Evolutionary conservation across 306 rosid species (phyloP).

Genomic region (Echinosophora koreensis): DNA sequence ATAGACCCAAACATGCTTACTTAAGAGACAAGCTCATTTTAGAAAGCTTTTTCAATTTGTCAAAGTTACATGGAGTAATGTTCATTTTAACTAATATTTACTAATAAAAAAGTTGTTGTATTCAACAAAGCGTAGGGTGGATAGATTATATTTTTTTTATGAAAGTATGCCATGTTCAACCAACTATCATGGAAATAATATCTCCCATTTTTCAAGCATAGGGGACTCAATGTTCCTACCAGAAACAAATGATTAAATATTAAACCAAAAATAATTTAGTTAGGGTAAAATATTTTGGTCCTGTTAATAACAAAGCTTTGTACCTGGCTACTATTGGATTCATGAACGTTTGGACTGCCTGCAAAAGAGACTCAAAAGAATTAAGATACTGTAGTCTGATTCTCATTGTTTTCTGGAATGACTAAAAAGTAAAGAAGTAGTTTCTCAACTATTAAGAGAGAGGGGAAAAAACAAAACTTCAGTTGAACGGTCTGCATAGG

Average conservation of each 20-base stretch:
- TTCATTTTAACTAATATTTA: constrained; percentile 38
- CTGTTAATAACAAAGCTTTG: constrained; percentile 45
- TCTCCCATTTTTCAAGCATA: constrained; percentile 46
- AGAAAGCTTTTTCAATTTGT: not conserved
- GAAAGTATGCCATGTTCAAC: constrained; percentile 39
- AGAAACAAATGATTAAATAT: constrained; percentile 38
- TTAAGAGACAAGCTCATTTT: too few species aligned
- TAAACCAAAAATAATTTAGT: constrained; percentile 34
- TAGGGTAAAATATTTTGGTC: constrained; percentile 22
- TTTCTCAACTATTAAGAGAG: not conserved
- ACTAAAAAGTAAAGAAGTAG: constrained; percentile 14
- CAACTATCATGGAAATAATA: constrained; percentile 35
- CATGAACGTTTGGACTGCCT: constrained; percentile 64
- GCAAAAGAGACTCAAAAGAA: constrained; percentile 42
- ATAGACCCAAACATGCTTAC: not conserved
- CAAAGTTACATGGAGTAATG: not conserved
- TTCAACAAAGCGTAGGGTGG: constrained; percentile 24
- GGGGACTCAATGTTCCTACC: constrained; percentile 40
- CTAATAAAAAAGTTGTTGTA: constrained; percentile 17
- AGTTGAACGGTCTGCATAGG: constrained; percentile 1
- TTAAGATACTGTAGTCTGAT: not conserved
- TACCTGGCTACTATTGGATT: constrained; percentile 75
- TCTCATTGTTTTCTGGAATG: not conserved
- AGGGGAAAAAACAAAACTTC: not conserved
- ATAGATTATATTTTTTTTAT: constrained; percentile 14